Conservation (phyloP, 148 eudicot species). For the Nepenthes gracilis region DNA sequence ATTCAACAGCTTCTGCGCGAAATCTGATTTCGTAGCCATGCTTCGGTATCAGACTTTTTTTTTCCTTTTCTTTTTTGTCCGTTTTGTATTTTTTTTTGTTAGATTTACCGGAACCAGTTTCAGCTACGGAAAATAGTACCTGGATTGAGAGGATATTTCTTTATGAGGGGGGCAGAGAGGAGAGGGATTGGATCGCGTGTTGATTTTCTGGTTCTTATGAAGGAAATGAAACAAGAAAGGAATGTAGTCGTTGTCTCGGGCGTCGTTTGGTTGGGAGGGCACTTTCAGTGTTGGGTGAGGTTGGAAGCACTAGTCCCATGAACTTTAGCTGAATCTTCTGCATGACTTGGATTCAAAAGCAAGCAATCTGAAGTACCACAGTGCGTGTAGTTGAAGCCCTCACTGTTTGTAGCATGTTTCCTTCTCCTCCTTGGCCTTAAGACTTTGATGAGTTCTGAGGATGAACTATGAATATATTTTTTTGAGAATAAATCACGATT, state of each 20-base stretch:
- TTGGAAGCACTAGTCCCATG: constrained; percentile 22
- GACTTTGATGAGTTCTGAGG: too few species aligned
- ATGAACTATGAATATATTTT: too few species aligned
- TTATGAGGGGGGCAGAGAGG: background rate
- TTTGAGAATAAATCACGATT: too few species aligned
- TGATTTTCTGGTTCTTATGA: background rate
- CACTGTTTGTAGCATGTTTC: too few species aligned
- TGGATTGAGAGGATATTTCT: background rate
- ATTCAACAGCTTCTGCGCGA: constrained; percentile 76
- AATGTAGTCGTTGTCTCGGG: background rate
- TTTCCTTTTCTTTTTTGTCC: background rate
- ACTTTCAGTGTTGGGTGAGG: constrained; percentile 65
- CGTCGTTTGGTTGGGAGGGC: constrained; percentile 39
- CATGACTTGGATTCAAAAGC: constrained; percentile 49
- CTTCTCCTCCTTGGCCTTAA: too few species aligned
- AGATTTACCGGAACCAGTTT: too few species aligned
- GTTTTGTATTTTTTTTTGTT: background rate
- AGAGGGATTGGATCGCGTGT: background rate
- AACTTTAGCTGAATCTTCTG: constrained; percentile 13
- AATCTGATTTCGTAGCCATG: constrained; percentile 67
- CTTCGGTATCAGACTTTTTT: background rate
- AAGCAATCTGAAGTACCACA: constrained; percentile 27
- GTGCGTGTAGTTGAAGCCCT: too few species aligned
- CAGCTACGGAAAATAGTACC: too few species aligned
- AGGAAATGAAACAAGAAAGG: background rate